Percentiles rank a stretch among this genome's conserved stretches.
These are phyloP conservation scores for Alternaria gansuensis DNA, from an alignment of 2,329 filamentous ascomycete genomes.

Conservation along the genomic window DNA sequence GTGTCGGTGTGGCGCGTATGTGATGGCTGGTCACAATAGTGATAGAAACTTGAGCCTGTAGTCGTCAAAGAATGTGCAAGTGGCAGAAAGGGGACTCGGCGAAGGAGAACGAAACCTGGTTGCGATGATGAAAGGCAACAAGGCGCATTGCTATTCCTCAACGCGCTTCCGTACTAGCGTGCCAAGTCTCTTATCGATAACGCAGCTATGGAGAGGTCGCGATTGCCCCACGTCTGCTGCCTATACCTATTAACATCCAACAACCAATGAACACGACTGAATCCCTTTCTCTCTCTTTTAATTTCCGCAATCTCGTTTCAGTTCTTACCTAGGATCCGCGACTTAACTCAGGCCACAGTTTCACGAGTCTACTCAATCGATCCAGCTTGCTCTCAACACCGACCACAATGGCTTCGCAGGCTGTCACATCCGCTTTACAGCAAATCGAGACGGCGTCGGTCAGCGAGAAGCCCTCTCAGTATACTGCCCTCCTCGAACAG, in stretches of 20 bases:
- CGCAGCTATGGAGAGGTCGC: constrained; percentile 10
- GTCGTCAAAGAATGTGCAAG: constrained; percentile 3
- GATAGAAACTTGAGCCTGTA: constrained; percentile 3
- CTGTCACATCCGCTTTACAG: constrained; percentile 60
- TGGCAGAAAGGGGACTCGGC: constrained; percentile 12
- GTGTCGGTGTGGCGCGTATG: not conserved
- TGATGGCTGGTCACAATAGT: not conserved
- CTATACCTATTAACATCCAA: constrained; percentile 13
- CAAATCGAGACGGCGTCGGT: constrained; percentile 60
- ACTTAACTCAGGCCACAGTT: not conserved
- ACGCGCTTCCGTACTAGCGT: constrained; percentile 28
- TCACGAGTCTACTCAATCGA: not conserved
- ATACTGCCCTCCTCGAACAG: constrained; percentile 65
- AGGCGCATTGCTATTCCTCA: constrained; percentile 20
- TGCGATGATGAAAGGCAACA: constrained; percentile 22
- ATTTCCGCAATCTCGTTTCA: not conserved
- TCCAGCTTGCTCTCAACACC: constrained; percentile 8
- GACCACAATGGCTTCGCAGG: constrained; percentile 59
- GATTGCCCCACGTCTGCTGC: constrained; percentile 24
- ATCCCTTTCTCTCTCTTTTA: not conserved
- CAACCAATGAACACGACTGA: not conserved
- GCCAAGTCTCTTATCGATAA: constrained; percentile 35
- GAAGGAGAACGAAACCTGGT: constrained; percentile 5
- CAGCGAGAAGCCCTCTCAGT: constrained; percentile 63
- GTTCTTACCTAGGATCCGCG: not conserved